These are phyloP conservation scores for Salvia miltiorrhiza DNA, from an alignment of 257 asterid species.

Conservation along the genomic window DNA sequence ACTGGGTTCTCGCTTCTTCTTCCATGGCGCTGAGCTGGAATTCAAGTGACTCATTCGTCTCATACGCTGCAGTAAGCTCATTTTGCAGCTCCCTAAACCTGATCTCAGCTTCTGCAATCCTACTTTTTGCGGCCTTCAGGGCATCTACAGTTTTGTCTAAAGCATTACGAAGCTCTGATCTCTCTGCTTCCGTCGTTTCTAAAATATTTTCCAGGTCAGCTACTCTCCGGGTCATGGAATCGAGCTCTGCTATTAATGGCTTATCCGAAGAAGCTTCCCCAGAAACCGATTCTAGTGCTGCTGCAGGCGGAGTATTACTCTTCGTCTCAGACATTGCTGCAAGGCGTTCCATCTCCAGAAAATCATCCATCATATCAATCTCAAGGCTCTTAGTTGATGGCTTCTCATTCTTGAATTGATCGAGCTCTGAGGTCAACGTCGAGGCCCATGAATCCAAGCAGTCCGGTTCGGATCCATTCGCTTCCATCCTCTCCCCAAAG, in stretches of 20 bases:
- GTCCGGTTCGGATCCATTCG: conserved; percentile 29
- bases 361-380: conserved; percentile 86
- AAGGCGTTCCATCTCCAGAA: conserved; percentile 82
- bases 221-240: conserved; percentile 34
- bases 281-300: conserved; percentile 20
- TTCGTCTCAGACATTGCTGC: conserved; percentile 48
- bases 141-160: conserved; percentile 38
- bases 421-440: conserved; percentile 39
- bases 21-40: conserved; percentile 53
- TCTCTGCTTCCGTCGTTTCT: conserved; percentile 44
- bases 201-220: conserved; percentile 50
- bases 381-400: conserved; percentile 35
- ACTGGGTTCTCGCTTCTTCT: conserved; percentile 49
- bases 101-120: conserved; percentile 34
- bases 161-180: conserved; percentile 39
- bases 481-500: conserved; percentile 16
- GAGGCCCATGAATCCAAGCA: conserved; percentile 17
- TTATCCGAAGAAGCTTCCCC: conserved; percentile 32
- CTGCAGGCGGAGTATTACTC: conserved; percentile 14
- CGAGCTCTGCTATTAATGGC: conserved; percentile 32
- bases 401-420: conserved; percentile 52
- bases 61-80: conserved; percentile 38
- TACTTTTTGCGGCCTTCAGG: conserved; percentile 33
- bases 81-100: conserved; percentile 42
- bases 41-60: conserved; percentile 51